Evolutionary conservation across 2,329 filamentous ascomycete species (phyloP), one percentile per base, ranked within the genome.

Genomic region (Diaporthe helianthi): DNA sequence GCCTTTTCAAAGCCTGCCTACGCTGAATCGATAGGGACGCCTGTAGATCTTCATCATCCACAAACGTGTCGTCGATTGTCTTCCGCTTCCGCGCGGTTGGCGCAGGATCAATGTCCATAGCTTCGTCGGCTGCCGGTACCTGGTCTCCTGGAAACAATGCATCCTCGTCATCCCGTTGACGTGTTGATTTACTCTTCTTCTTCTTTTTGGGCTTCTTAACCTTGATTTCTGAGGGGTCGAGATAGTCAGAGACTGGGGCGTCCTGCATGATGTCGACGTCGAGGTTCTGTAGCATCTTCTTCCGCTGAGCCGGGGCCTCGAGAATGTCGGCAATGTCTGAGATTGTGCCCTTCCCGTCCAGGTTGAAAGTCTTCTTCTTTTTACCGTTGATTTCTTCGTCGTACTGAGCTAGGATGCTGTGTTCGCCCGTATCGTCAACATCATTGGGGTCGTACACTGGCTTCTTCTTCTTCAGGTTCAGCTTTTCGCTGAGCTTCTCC

Each of bases 321-420:
- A 86, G 77, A 47, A 85, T 85, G 71, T 89, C 87, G 22, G 86
- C 82, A 58, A 90, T 83, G 73, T 92, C 90, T 17, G 87, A 86
- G 29, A 83, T 90, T 41, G 88, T 90, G 3, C 94, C 94, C 71
- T 90, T 86, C 2, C 90, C 90, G 78, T 97, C 93, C 19, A 99
- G 83, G 0, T 93, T 97, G 75, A 99, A 99, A 19, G 68, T n/a
- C 78, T 97, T 97, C 68, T 86, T 84, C 82, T 97, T 96, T 81
- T 97, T 97, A 67, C 94, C 94, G 44, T 92, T 88, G 65, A 98
- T 97, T 76, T 97, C 95, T 73, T 98, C 96, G 75, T 98, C 96
- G 76, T 99, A 99, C 74, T 99, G 95, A 17, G 92, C 89, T 51
- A 99, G 82, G 29, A 99, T 89, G 7, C 87, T 86, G 22, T 86